A percentile compares a stretch with the other conserved stretches of the same genome.
Evolutionary conservation across 345 rosid species (phyloP).

Genomic region (Moricandia moricandioides): DNA sequence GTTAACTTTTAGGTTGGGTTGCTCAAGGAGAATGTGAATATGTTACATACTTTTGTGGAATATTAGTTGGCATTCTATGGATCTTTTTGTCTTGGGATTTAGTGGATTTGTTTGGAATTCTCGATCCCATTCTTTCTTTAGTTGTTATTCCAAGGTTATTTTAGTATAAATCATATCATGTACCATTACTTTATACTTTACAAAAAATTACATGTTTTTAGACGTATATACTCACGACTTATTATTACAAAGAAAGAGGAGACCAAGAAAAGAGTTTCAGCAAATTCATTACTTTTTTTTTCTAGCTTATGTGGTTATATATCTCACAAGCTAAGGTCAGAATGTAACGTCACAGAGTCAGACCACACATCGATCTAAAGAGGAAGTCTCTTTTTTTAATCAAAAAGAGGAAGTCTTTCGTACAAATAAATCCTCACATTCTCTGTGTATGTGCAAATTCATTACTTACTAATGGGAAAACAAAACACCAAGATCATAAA

Average conservation of each 20-base stretch:
- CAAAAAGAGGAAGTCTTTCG: no score
- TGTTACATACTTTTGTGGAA: slow-evolving; percentile 28
- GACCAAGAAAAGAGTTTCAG: not conserved
- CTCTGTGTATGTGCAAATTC: not conserved
- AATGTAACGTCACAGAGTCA: no score
- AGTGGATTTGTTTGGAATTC: slow-evolving; percentile 48
- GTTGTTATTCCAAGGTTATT: not conserved
- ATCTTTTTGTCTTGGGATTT: slow-evolving; percentile 49
- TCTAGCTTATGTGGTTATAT: no score
- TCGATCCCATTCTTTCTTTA: not conserved
- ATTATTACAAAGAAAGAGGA: not conserved
- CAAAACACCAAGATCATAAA: not conserved
- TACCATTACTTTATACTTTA: not conserved
- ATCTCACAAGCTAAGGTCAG: no score
- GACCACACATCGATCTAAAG: no score
- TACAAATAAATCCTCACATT: no score
- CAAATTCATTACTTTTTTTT: not conserved
- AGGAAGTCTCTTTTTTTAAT: no score
- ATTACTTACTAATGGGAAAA: not conserved
- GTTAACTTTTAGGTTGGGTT: slow-evolving; percentile 42
- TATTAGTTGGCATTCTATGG: slow-evolving; percentile 59
- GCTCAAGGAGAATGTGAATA: slow-evolving; percentile 36
- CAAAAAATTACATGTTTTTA: not conserved
- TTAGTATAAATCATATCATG: not conserved
- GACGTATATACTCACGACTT: not conserved